These are phyloP conservation scores for Neopestalotiopsis sp. DNA, from an alignment of 2,329 filamentous ascomycete genomes.

Conservation along the genomic window DNA sequence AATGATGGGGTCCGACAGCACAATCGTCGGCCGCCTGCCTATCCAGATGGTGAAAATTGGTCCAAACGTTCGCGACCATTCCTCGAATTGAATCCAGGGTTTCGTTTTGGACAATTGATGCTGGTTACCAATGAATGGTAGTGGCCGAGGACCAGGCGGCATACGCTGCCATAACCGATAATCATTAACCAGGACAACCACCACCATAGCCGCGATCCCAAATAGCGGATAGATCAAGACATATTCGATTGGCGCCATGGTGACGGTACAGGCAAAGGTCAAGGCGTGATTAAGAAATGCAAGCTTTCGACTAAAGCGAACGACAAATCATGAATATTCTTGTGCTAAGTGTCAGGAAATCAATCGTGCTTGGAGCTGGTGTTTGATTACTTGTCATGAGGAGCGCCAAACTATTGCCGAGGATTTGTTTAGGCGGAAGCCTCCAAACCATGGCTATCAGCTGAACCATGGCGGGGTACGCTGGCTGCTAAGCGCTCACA, in stretches of 20 bases:
- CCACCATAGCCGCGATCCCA: neutral
- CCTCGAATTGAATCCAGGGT: constrained; percentile 14
- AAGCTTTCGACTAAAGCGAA: too few relatives aligned
- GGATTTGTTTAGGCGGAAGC: too few relatives aligned
- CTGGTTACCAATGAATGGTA: constrained; percentile 6
- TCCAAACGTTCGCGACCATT: constrained; percentile 6
- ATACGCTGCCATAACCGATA: constrained; percentile 6
- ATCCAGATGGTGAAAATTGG: constrained; percentile 12
- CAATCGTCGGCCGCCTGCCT: neutral
- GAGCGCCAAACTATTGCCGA: too few relatives aligned
- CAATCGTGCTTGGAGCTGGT: too few relatives aligned
- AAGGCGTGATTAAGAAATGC: too few relatives aligned
- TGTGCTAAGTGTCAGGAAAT: too few relatives aligned
- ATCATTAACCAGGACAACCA: neutral
- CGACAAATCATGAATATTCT: too few relatives aligned
- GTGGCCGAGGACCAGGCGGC: neutral
- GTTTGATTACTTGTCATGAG: too few relatives aligned
- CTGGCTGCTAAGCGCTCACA: too few relatives aligned
- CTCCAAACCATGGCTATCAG: too few relatives aligned
- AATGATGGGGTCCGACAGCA: neutral
- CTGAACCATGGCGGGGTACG: too few relatives aligned
- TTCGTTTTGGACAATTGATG: constrained; percentile 4
- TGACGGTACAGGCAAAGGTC: too few relatives aligned
- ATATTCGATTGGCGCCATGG: neutral
- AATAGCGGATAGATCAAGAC: neutral